Percentiles rank a stretch among this genome's conserved stretches.
Evolutionary conservation across 2,329 filamentous ascomycete genomes (phyloP).

Genomic region (Fusarium sp.): DNA sequence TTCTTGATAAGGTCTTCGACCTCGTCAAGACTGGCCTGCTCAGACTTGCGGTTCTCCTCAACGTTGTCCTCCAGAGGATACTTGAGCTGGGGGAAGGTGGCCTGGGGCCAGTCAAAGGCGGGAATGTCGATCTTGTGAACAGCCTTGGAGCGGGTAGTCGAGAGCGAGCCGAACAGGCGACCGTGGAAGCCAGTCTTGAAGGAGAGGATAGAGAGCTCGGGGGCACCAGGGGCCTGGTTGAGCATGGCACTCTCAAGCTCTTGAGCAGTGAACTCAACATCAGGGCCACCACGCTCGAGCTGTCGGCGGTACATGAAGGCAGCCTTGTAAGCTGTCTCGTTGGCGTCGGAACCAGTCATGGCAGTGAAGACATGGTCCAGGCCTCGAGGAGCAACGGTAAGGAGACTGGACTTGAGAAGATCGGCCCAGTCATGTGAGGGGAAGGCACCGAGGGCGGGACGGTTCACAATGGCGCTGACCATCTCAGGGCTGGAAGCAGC

Average conservation of each 20-base stretch:
- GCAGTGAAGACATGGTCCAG: conserved; percentile 91
- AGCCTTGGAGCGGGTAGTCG: conserved; percentile 90
- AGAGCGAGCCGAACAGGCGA: conserved; percentile 87
- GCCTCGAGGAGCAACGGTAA: conserved; percentile 85
- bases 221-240: conserved; percentile 82
- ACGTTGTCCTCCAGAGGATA: conserved; percentile 87
- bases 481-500: conserved; percentile 82
- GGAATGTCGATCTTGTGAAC: conserved; percentile 97
- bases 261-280: conserved; percentile 82
- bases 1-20: conserved; percentile 84
- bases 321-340: conserved; percentile 94
- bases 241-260: conserved; percentile 82
- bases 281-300: conserved; percentile 80
- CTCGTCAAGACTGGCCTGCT: conserved; percentile 84
- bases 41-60: conserved; percentile 84
- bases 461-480: conserved; percentile 84
- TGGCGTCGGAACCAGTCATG: conserved; percentile 90
- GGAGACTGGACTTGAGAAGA: conserved; percentile 82
- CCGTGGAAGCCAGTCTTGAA: conserved; percentile 93
- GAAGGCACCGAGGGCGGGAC: conserved; percentile 91
- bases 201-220: conserved; percentile 84
- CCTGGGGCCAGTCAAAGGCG: conserved; percentile 94
- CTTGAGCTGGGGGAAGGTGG: conserved; percentile 85
- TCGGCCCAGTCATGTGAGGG: conserved; percentile 86
- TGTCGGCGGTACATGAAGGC: conserved; percentile 94